Evolutionary conservation across 345 rosid species (phyloP), one percentile per base, ranked within the genome.

Genomic region (Arabidopsis suecica): DNA sequence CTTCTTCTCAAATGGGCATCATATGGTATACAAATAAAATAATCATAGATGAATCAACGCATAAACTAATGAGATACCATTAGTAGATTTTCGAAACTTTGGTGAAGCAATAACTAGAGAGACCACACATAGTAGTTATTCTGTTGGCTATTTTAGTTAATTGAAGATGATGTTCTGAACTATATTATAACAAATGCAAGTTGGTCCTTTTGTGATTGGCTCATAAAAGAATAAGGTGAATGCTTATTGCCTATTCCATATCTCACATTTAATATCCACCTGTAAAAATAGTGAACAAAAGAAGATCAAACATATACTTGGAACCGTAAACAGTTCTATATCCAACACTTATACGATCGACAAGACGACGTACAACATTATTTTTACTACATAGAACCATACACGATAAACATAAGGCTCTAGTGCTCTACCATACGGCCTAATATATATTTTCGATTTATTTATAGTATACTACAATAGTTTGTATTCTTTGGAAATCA

Each of bases 161-260:
- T 25, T 63, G 56, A 68, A 38, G 68, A 20, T 30, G 60, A 32
- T 32, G 63, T 51, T 61, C 38, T 5, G 34, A 42, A 61, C 55
- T 10, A 23, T 38, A 11, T 38, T 22, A 55, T 55, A 69, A 33
- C 28, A 62, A 56, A 64, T 10, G 58, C 77, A 65, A 78, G 81
- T 78, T 72, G 81, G 81, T 72, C 49, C 73, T 58, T 41, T 7
- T 49, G 50, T 58, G 57, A 49, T 71, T 40, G 67, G 55, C 12
- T 71, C 50, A 77, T 64, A 42, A 48, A 32, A 60, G 37, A 56
- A 64, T 18, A 30, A 44, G 68, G 38, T 14, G 72, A 56, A 38
- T 55, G 32, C 23, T 63, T 37, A 63, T 78, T 78, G 77, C 75
- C 59, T 61, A 76, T 53, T 51, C 16, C 6, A 54, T 16, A 41